Conservation (phyloP, 805 yeast genomes). For the Pichia exigua region DNA sequence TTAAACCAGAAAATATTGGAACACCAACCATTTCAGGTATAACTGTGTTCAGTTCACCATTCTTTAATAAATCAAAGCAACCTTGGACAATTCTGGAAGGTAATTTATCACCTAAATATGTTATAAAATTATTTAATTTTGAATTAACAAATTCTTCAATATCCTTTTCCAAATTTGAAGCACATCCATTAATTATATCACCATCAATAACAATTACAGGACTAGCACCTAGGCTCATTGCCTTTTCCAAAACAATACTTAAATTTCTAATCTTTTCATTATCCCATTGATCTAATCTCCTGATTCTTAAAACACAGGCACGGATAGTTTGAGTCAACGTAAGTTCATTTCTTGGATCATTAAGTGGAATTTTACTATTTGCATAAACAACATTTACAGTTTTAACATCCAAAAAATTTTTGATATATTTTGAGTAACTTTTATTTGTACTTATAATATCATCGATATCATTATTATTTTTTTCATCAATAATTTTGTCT, state of each 20-base stretch:
- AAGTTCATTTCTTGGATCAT: constrained; percentile 16
- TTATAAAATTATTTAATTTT: constrained; percentile 6
- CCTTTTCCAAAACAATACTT: constrained; percentile 8
- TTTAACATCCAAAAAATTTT: constrained; percentile 18
- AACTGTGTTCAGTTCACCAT: constrained; percentile 17
- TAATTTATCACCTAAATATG: constrained; percentile 1
- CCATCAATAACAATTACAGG: constrained; percentile 60
- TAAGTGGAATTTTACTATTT: not conserved
- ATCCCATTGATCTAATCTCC: constrained; percentile 28
- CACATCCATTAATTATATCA: constrained; percentile 14
- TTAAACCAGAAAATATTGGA: constrained; percentile 35
- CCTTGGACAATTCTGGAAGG: constrained; percentile 28
- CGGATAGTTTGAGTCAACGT: constrained; percentile 36
- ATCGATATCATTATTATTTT: not conserved
- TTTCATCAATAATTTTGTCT: constrained; percentile 9
- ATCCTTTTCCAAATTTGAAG: constrained; percentile 6
- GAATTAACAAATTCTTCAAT: constrained; percentile 16
- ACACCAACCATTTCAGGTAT: constrained; percentile 33
- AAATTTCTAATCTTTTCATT: not conserved
- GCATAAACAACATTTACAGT: constrained; percentile 9
- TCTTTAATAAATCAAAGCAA: constrained; percentile 27
- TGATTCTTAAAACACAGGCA: constrained; percentile 49
- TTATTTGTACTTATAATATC: constrained; percentile 13
- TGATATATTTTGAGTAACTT: constrained; percentile 30
- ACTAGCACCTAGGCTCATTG: constrained; percentile 45